These are phyloP conservation scores for Trichoderma erinaceum DNA, from an alignment of 495 filamentous ascomycete species.

Conservation along the genomic window DNA sequence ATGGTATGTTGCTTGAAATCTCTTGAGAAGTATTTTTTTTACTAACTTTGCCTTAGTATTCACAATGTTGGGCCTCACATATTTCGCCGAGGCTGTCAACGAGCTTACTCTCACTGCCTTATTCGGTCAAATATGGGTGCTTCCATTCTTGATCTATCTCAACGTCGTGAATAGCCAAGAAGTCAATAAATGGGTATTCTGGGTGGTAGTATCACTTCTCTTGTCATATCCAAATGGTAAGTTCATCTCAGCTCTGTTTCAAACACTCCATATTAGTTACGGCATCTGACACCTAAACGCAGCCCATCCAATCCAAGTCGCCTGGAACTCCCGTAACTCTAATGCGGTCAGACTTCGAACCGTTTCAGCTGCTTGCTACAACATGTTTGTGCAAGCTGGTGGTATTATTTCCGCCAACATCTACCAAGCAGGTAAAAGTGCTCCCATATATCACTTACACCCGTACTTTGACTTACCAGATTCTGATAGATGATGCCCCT, in stretches of 20 bases:
- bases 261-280: background rate
- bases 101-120: constrained; percentile 49
- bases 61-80: constrained; percentile 44
- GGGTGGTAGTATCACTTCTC: constrained; percentile 44
- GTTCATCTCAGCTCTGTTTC: background rate
- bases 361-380: constrained; percentile 48
- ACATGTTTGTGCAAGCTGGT: constrained; percentile 41
- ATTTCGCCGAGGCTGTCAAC: constrained; percentile 48
- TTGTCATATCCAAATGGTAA: constrained; percentile 53
- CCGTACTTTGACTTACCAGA: background rate
- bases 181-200: constrained; percentile 46
- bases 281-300: background rate
- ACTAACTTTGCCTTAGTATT: constrained; percentile 28
- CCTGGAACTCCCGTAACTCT: constrained; percentile 54
- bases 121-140: constrained; percentile 48
- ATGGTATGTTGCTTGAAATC: background rate
- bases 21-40: background rate
- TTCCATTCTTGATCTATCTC: constrained; percentile 49
- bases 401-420: constrained; percentile 48
- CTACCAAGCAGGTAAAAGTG: constrained; percentile 31
- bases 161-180: constrained; percentile 31
- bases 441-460: background rate
- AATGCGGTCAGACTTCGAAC: constrained; percentile 55
- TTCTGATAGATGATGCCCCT: constrained; percentile 45
- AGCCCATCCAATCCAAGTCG: constrained; percentile 54